Base-by-base conservation (phyloP, 2,329 filamentous ascomycete genomes). In the Tolypocladium ophioglossoides region DNA sequence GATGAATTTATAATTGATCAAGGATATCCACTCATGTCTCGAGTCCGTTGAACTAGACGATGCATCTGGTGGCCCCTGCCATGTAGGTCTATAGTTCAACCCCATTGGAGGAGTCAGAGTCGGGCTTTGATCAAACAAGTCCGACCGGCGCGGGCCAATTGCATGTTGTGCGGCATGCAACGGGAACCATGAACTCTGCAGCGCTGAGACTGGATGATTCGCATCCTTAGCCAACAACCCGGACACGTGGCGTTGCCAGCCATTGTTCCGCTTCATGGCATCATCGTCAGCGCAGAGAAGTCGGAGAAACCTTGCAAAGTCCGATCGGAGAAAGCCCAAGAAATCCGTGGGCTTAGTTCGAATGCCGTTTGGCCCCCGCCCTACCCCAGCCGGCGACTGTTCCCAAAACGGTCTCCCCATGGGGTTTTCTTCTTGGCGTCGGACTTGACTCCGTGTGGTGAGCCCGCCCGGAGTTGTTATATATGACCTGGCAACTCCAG, bases 301-400 rank as follows among this genome's bases (percentile, higher is more conserved):
- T 24, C 51, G 56, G 56, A 54, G 48, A 57, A 57, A 54, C 7
- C 1, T 16, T 10, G 6, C 6, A 30, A 54, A 54, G 22, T 39
- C 57, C 55, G 53, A 47, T 32, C 44, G 44, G 44, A 2, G 44
- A 47, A 47, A 47, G 24, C 18, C 10, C 4, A 10, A 27, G 16
- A 47, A 32, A 10, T 32, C 44, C 27, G 44, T 32, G 12, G 20
- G 9, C 6, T 14, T 1, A 16, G 40, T 44, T 24, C 18, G 41
- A 46, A 18, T 30, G 6, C 41, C 8, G 4, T n/a, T n/a, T 3
- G 16, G 9, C 4, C 18, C 18, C 44, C 27, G 16, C 44, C n/a
- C 3, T 8, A 30, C 30, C 18, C 16, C 27, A 12, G 4, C 27
- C 44, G 18, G 16, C 24, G 24, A 9, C 44, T 47, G 18, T 47